These are phyloP conservation scores for Tubosaeta sp. DNA, from an alignment of 768 basidiomycete genomes.

Conservation along the genomic window DNA sequence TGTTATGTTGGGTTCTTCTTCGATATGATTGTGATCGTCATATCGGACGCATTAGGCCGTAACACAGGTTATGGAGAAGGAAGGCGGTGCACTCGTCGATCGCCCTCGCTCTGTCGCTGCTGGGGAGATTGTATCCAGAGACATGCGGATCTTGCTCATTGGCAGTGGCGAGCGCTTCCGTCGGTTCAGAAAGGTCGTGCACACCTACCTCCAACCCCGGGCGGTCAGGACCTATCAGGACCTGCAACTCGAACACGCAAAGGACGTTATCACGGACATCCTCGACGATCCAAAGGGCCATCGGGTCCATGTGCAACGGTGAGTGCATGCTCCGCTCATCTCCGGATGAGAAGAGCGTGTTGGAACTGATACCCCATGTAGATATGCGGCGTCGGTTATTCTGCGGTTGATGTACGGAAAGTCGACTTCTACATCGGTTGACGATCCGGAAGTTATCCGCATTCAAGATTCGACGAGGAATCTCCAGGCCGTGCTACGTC, in stretches of 20 bases:
- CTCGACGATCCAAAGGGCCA: slow-evolving; percentile 28
- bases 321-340: slow-evolving; percentile 2
- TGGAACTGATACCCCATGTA: slow-evolving; percentile 2
- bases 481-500: slow-evolving; percentile 25
- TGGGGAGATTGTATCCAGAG: slow-evolving; percentile 48
- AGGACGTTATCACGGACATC: slow-evolving; percentile 24
- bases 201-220: slow-evolving; percentile 50
- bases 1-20: background rate
- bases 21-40: background rate
- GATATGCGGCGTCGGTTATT: slow-evolving; percentile 23
- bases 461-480: slow-evolving; percentile 16
- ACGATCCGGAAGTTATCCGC: slow-evolving; percentile 20
- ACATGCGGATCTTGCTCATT: slow-evolving; percentile 49
- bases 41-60: slow-evolving; percentile 38
- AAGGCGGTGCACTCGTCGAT: slow-evolving; percentile 46
- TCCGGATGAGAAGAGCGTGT: no score
- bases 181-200: slow-evolving; percentile 49
- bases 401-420: slow-evolving; percentile 24
- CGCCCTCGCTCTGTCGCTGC: slow-evolving; percentile 49
- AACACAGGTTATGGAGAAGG: slow-evolving; percentile 57
- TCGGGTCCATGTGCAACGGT: slow-evolving; percentile 48
- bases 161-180: slow-evolving; percentile 49
- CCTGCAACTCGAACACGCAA: slow-evolving; percentile 36
- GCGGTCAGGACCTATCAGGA: slow-evolving; percentile 39
- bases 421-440: slow-evolving; percentile 16